These are phyloP conservation scores for Bolboschoenus planiculmis DNA, from an alignment of 176 grass and related monocot genomes.

Conservation along the genomic window DNA sequence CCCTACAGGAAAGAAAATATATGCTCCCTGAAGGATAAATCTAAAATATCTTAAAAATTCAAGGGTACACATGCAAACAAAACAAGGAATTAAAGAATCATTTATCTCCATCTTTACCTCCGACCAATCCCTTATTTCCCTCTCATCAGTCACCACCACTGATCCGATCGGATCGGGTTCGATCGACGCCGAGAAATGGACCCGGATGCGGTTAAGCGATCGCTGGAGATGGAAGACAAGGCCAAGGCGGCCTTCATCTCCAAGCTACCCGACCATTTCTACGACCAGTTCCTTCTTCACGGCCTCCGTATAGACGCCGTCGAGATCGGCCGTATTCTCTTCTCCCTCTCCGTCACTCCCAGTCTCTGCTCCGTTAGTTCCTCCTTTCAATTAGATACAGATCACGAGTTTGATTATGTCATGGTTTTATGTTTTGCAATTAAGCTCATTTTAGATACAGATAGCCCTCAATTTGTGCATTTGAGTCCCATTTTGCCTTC, in stretches of 20 bases:
- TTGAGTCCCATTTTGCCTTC: background rate
- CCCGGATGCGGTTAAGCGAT: constrained; percentile 39
- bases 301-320: constrained; percentile 41
- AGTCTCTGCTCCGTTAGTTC: constrained; percentile 35
- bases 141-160: background rate
- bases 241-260: constrained; percentile 1
- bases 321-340: constrained; percentile 63
- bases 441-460: constrained; percentile 12
- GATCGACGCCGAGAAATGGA: constrained; percentile 31
- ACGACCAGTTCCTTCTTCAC: constrained; percentile 44
- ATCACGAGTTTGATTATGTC: background rate
- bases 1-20: background rate
- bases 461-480: background rate
- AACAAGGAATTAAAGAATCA: too few species aligned
- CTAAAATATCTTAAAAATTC: background rate
- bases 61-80: background rate
- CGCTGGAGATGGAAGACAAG: constrained; percentile 21
- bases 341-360: constrained; percentile 55
- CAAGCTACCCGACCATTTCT: constrained; percentile 26
- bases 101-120: background rate
- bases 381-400: background rate
- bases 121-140: background rate
- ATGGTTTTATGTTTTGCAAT: background rate
- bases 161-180: background rate
- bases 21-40: background rate